Percentiles rank a stretch among this genome's conserved stretches.
These are phyloP conservation scores for Linderniella brevidens DNA, from an alignment of 257 asterid species.

Conservation along the genomic window DNA sequence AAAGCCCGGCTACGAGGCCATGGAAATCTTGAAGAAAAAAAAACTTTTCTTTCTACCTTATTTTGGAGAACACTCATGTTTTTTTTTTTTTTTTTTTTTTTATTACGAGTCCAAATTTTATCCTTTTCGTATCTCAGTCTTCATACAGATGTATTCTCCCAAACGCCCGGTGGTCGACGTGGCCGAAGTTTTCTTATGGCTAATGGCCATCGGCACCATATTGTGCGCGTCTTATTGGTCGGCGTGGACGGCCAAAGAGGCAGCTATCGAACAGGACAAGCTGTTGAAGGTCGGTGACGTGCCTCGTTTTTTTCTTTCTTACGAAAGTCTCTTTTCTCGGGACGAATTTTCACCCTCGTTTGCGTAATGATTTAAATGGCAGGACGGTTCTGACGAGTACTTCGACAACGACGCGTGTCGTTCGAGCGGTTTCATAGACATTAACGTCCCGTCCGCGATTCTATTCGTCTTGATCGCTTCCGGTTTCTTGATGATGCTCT, in stretches of 20 bases:
- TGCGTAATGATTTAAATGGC: constrained; percentile 11
- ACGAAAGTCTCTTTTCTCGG: neutral
- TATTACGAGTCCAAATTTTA: no score
- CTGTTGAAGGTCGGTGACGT: constrained; percentile 27
- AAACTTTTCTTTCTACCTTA: neutral
- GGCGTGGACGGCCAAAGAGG: constrained; percentile 56
- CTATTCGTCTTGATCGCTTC: constrained; percentile 78
- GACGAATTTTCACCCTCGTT: constrained; percentile 1
- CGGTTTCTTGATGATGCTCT: constrained; percentile 77
- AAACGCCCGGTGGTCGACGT: constrained; percentile 54
- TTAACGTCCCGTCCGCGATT: constrained; percentile 60
- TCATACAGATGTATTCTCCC: constrained; percentile 56
- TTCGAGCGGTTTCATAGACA: constrained; percentile 58
- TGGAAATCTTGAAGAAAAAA: constrained; percentile 12
- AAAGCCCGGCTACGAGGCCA: no score
- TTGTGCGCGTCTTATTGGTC: constrained; percentile 64
- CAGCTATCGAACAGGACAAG: constrained; percentile 48
- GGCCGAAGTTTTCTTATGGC: constrained; percentile 64
- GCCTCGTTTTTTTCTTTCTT: neutral
- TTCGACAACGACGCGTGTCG: constrained; percentile 8
- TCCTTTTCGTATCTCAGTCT: constrained; percentile 17
- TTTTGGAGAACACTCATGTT: neutral
- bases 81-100: neutral
- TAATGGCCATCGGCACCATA: constrained; percentile 60
- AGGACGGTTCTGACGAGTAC: constrained; percentile 77